Conservation (phyloP, 208 protist species). For the Borovskyia barvae region DNA sequence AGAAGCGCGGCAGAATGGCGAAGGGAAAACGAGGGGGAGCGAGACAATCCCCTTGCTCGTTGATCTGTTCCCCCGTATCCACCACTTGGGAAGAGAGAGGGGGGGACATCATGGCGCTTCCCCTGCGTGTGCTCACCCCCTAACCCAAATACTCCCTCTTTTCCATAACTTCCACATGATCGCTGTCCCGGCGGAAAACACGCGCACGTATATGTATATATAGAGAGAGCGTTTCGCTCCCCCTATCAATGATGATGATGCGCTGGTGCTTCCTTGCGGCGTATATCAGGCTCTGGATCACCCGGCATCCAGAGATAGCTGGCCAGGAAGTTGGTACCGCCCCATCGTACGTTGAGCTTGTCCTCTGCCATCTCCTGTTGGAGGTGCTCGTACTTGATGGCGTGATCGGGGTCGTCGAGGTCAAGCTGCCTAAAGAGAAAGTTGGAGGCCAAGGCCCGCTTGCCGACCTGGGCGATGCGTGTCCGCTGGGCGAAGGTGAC, state of each 20-base stretch:
- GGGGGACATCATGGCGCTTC: too few relatives aligned
- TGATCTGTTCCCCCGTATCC: too few relatives aligned
- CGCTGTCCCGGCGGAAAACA: too few relatives aligned
- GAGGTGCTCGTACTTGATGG: constrained; percentile 85
- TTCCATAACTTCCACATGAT: too few relatives aligned
- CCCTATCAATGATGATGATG: constrained; percentile 30
- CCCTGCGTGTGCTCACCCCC: too few relatives aligned
- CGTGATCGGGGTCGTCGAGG: constrained; percentile 87
- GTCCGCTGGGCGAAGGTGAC: constrained; percentile 70
- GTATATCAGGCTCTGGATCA: constrained; percentile 86
- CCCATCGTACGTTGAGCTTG: constrained; percentile 85
- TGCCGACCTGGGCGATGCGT: constrained; percentile 69
- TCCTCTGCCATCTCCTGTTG: constrained; percentile 81
- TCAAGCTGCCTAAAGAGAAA: constrained; percentile 82
- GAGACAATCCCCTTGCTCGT: too few relatives aligned
- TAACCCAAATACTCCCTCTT: too few relatives aligned
- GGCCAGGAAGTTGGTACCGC: constrained; percentile 85
- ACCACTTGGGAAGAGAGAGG: too few relatives aligned
- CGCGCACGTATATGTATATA: too few relatives aligned
- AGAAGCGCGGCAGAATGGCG: too few relatives aligned
- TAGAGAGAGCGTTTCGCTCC: neutral
- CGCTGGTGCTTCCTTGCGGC: constrained; percentile 64
- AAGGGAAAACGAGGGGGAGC: too few relatives aligned
- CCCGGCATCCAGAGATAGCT: constrained; percentile 89
- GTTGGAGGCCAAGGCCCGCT: constrained; percentile 74